A percentile compares a stretch with the other conserved stretches of the same genome.
These are phyloP conservation scores for Globisporangium uncinulatum DNA, from an alignment of 352 stramenopile species.

Conservation along the genomic window DNA sequence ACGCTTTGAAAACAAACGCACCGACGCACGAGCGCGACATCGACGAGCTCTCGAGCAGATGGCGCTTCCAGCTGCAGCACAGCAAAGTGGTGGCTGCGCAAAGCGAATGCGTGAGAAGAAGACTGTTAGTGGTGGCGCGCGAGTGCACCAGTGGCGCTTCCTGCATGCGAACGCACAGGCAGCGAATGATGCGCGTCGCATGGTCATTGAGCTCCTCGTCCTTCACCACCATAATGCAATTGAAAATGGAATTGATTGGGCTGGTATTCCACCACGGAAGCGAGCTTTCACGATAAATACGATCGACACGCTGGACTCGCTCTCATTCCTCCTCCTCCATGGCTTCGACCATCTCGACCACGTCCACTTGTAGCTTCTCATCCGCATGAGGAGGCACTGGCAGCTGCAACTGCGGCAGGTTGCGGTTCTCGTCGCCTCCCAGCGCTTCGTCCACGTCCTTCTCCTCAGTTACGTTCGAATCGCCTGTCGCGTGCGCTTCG, in stretches of 20 bases:
- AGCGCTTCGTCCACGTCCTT: not conserved
- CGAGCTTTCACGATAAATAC: conserved; percentile 2
- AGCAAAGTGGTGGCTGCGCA: conserved; percentile 28
- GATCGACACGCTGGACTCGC: not conserved
- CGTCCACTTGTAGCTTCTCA: not conserved
- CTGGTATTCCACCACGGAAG: not conserved
- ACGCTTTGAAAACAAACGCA: conserved; percentile 2
- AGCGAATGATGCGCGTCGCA: conserved; percentile 11
- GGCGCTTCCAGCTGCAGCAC: conserved; percentile 27
- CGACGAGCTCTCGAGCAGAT: conserved; percentile 12
- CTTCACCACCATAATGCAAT: no score
- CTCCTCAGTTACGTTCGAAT: not conserved
- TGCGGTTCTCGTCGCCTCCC: not conserved
- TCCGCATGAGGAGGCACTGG: not conserved
- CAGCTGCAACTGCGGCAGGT: no score
- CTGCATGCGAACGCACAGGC: conserved; percentile 1
- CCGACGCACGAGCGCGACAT: conserved; percentile 26
- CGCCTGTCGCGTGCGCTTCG: not conserved
- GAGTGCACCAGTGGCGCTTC: not conserved
- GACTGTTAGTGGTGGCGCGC: not conserved
- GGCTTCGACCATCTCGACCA: not conserved
- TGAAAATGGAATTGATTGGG: not conserved
- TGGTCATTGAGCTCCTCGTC: not conserved
- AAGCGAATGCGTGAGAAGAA: not conserved
- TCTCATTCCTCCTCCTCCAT: not conserved